Evolutionary conservation across 106 monocot genomes (phyloP).

Genomic region (Cymbidium sinense): DNA sequence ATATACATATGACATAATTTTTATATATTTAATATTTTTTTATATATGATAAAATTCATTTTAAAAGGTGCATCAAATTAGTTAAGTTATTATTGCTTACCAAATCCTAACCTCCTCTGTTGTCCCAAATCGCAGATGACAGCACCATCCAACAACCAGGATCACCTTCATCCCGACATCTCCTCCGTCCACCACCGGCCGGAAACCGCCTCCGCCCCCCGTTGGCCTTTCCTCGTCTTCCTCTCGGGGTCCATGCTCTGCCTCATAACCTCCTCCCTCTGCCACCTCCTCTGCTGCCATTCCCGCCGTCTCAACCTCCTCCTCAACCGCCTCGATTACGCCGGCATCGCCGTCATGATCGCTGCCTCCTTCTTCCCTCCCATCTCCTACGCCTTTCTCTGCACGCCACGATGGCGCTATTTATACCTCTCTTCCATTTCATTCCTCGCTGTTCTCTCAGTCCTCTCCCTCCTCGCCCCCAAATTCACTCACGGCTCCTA

Average conservation of each 20-base stretch:
- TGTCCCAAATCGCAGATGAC: too few species aligned
- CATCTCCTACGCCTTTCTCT: conserved; percentile 91
- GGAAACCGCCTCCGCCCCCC: conserved; percentile 3
- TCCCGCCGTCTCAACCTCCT: conserved; percentile 62
- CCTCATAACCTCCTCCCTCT: conserved; percentile 60
- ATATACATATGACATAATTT: too few species aligned
- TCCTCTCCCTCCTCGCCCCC: conserved; percentile 51
- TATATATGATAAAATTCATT: too few species aligned
- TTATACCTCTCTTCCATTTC: conserved; percentile 60
- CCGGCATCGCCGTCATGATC: conserved; percentile 96
- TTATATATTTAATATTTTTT: too few species aligned
- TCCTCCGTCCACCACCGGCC: neutral
- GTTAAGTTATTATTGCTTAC: too few species aligned
- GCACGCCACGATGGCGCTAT: conserved; percentile 58
- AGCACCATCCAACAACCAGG: too few species aligned
- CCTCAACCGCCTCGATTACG: conserved; percentile 82
- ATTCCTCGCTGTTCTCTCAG: conserved; percentile 36
- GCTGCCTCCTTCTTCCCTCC: conserved; percentile 96
- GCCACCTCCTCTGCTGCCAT: conserved; percentile 99
- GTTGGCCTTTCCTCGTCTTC: conserved; percentile 96
- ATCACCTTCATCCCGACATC: neutral
- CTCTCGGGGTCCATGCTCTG: conserved; percentile 86
- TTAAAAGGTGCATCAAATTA: too few species aligned
- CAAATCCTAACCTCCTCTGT: too few species aligned
- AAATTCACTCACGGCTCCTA: conserved; percentile 31